These are phyloP conservation scores for Daldinia bambusicola DNA, from an alignment of 495 filamentous ascomycete genomes.

Conservation along the genomic window DNA sequence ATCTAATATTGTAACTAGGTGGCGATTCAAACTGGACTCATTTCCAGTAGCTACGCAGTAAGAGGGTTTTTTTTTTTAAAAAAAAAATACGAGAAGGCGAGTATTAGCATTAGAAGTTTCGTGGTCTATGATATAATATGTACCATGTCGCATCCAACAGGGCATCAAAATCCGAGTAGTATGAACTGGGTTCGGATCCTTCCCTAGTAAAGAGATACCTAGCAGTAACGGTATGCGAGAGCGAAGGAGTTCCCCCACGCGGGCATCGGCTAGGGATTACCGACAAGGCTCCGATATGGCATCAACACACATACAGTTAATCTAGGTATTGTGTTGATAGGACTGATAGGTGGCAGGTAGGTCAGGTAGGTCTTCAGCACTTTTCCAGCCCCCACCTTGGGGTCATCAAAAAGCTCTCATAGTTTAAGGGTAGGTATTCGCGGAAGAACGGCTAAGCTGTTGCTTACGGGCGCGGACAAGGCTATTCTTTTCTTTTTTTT, in stretches of 20 bases:
- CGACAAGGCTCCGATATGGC: background rate
- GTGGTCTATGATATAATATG: background rate
- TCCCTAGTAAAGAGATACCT: too few species aligned
- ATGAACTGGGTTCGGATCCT: background rate
- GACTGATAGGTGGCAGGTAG: background rate
- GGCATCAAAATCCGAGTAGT: constrained; percentile 4
- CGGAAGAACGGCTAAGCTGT: background rate
- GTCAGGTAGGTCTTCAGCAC: too few species aligned
- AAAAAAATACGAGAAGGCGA: too few species aligned
- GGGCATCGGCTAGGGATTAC: constrained; percentile 21
- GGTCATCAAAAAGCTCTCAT: background rate
- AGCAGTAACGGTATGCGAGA: constrained; percentile 7
- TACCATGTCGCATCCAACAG: background rate
- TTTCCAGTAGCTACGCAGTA: too few species aligned
- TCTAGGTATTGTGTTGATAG: too few species aligned
- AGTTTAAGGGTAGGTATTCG: background rate
- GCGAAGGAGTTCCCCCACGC: constrained; percentile 26
- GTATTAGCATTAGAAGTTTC: too few species aligned
- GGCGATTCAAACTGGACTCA: too few species aligned
- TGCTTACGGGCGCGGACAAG: too few species aligned
- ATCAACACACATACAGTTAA: too few species aligned
- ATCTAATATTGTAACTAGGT: too few species aligned
- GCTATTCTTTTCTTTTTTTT: background rate
- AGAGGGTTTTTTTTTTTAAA: too few species aligned
- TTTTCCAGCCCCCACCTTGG: background rate